Percentiles rank a stretch among this genome's conserved stretches.
These are phyloP conservation scores for Starmerella sirachaensis DNA, from an alignment of 805 yeast genomes.

Conservation along the genomic window DNA sequence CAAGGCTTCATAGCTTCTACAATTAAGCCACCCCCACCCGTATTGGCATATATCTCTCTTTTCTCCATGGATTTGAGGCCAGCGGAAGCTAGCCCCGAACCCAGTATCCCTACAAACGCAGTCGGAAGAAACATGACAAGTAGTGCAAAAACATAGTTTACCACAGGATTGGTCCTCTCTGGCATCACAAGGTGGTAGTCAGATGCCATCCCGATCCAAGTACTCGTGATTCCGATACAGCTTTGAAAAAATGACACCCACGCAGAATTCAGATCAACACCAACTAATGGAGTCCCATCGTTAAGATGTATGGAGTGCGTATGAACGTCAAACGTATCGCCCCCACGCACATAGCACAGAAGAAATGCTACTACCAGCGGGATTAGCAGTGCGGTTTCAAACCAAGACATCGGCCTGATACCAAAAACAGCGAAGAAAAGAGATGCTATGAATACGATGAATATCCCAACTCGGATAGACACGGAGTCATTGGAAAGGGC, in stretches of 20 bases:
- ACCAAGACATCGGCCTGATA: constrained; percentile 53
- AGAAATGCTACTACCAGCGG: constrained; percentile 60
- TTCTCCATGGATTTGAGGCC: constrained; percentile 41
- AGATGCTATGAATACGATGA: constrained; percentile 53
- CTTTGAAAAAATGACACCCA: constrained; percentile 62
- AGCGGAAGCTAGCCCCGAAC: constrained; percentile 54
- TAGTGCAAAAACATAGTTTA: constrained; percentile 50
- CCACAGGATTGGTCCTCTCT: constrained; percentile 46
- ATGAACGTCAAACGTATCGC: constrained; percentile 25
- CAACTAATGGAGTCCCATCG: constrained; percentile 36
- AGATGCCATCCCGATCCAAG: constrained; percentile 82
- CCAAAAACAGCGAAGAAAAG: constrained; percentile 66
- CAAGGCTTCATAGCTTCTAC: constrained; percentile 54
- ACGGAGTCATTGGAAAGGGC: constrained; percentile 53
- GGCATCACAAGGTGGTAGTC: constrained; percentile 79
- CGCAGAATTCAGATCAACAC: constrained; percentile 38
- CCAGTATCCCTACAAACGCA: constrained; percentile 61
- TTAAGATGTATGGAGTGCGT: no score
- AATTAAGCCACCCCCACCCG: constrained; percentile 69
- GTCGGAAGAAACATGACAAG: constrained; percentile 61
- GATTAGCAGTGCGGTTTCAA: constrained; percentile 54
- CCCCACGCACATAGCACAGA: constrained; percentile 47
- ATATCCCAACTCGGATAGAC: constrained; percentile 62
- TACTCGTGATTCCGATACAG: constrained; percentile 65
- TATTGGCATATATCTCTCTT: constrained; percentile 37